Base-by-base conservation (phyloP, 805 yeast genomes). In the Saturnispora silvae region DNA sequence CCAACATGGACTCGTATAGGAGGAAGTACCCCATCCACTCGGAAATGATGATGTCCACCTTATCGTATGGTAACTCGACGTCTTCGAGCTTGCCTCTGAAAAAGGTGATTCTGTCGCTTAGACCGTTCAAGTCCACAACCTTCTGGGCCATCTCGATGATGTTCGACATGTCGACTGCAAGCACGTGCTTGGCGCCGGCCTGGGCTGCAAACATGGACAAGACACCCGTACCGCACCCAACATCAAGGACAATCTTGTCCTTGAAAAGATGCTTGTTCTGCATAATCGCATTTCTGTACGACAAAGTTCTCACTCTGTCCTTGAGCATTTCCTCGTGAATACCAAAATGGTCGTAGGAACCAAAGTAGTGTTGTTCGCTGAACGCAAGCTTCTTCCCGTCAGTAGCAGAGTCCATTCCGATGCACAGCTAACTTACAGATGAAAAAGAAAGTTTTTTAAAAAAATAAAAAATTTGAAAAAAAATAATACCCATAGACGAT, bases 1-100 rank as follows among this genome's bases (percentile, higher is more conserved):
- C 97, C 58, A 92, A 71, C 99, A 92, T 92, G 43, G 95, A 83
- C 68, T 92, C 99, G 57, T 89, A 92, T 40, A 94, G 68, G 49
- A 94, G 62, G 54, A 92, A 92, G 61, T 92, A 92, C 14, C 99
- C 99, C 99, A 92, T 92, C 99, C 99, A 92, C 61, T 92, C 99
- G 45, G 92, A 78, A 43, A 92, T 78, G 48, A 92, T 92, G 50
- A 92, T 89, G 57, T 92, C 99, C 38, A 92, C 99, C 56, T 81
- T 67, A 39, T 77, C 76, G 47, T 70, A 87, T 28, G 97, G 97
- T 49, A 92, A 66, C 31, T 60, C 70, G 40, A 94, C 83, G 53
- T 92, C 98, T 64, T 92, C 99, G 60, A 92, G 69, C 55, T 92
- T 92, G 33, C 98, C 98, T 60, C 81, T 80, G 36, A 89, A 61